Percentiles rank a stretch among this genome's conserved stretches.
Evolutionary conservation across 2,329 filamentous ascomycete species (phyloP).

Genomic region (Bipolaris oryzae): DNA sequence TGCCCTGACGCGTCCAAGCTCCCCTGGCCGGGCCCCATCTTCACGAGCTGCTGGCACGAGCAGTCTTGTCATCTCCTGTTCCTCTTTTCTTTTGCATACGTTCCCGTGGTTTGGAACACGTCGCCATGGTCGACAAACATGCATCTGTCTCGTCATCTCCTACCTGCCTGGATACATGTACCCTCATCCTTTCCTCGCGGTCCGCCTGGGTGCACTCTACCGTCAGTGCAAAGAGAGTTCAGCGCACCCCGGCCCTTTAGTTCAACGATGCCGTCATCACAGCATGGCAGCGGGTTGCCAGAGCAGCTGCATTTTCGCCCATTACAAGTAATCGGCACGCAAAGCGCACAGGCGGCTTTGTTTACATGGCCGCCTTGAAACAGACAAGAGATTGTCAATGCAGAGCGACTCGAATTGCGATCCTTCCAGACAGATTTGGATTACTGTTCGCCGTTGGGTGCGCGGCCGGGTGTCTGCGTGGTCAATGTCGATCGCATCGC

Average conservation of each 20-base stretch:
- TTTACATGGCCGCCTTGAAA: background rate
- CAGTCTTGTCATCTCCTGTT: background rate
- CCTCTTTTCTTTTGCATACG: background rate
- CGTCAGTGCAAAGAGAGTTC: background rate
- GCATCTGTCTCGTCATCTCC: background rate
- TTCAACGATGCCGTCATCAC: background rate
- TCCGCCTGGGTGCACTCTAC: background rate
- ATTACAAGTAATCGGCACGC: background rate
- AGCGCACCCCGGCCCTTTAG: background rate
- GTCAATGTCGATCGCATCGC: background rate
- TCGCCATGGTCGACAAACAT: background rate
- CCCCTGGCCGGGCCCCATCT: background rate
- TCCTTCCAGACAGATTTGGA: background rate
- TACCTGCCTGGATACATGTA: background rate
- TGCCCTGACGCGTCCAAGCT: constrained; percentile 2
- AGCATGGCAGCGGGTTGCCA: background rate
- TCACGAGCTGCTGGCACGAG: background rate
- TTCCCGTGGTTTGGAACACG: background rate
- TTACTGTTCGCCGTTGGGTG: background rate
- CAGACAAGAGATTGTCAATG: background rate
- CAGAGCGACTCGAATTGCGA: background rate
- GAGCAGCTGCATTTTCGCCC: background rate
- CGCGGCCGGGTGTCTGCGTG: background rate
- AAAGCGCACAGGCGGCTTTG: background rate
- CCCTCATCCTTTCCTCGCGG: background rate